Conservation (phyloP, 2,329 filamentous ascomycete species). For the Nothopassalora personata region DNA sequence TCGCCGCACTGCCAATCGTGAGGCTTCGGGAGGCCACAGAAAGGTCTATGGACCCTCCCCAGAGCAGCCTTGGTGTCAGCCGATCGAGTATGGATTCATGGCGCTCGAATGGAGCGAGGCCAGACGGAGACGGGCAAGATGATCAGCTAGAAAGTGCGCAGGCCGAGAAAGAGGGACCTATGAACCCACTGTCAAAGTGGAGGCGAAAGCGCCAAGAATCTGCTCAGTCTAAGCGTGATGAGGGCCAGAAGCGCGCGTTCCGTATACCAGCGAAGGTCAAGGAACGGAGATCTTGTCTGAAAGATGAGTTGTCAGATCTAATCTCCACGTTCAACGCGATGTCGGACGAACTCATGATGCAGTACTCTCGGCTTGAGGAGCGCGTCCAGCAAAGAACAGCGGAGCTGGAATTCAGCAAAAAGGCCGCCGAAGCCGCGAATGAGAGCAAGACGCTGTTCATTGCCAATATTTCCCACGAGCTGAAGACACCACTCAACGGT, state of each 20-base stretch:
- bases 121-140: conserved; percentile 36
- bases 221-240: conserved; percentile 32
- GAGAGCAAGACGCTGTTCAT: conserved; percentile 97
- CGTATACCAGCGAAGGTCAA: conserved; percentile 81
- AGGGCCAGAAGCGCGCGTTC: conserved; percentile 50
- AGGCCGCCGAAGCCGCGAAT: conserved; percentile 88
- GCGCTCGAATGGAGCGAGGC: conserved; percentile 2
- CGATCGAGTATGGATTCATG: conserved; percentile 36
- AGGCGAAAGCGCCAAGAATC: conserved; percentile 19
- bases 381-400: conserved; percentile 76
- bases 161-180: conserved; percentile 43
- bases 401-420: conserved; percentile 83
- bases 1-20: conserved; percentile 73
- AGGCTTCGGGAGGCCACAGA: conserved; percentile 69
- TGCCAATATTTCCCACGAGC: conserved; percentile 80
- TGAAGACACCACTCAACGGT: conserved; percentile 92
- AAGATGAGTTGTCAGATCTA: conserved; percentile 79
- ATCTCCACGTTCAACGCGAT: conserved; percentile 87
- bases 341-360: conserved; percentile 82
- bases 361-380: conserved; percentile 78
- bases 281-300: conserved; percentile 67
- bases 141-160: conserved; percentile 36
- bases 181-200: conserved; percentile 31
- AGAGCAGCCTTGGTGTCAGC: conserved; percentile 35
- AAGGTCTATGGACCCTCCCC: conserved; percentile 63